Conservation (phyloP, 1,284 basidiomycete genomes). For the Malassezia caprae region DNA sequence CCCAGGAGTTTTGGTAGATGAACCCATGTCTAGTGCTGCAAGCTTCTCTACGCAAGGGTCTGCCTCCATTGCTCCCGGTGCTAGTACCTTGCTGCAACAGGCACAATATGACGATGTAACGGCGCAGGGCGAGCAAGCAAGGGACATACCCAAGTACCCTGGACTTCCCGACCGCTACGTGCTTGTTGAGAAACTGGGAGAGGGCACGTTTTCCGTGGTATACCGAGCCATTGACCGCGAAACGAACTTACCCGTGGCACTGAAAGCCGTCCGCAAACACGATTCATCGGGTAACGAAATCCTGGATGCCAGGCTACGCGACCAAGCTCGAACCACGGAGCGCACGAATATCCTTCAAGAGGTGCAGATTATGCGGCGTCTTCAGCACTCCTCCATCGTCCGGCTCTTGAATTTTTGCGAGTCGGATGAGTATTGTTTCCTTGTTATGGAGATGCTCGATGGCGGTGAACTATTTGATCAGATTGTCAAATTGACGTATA, state of each 20-base stretch:
- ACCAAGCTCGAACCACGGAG: conserved; percentile 51
- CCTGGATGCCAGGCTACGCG: conserved; percentile 39
- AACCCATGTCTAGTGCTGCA: conserved; percentile 1
- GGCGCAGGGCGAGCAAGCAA: conserved; percentile 12
- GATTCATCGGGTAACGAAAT: conserved; percentile 57
- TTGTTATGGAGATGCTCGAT: conserved; percentile 68
- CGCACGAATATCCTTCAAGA: conserved; percentile 98
- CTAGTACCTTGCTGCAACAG: background rate
- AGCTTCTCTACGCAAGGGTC: conserved; percentile 8
- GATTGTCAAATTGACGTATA: conserved; percentile 98
- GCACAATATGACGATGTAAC: background rate
- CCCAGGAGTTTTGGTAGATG: background rate
- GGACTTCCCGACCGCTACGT: conserved; percentile 30
- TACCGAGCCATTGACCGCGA: conserved; percentile 78
- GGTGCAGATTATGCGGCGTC: conserved; percentile 98
- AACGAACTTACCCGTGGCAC: conserved; percentile 74
- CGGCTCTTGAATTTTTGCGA: conserved; percentile 54
- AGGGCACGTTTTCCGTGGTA: conserved; percentile 93
- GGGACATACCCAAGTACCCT: background rate
- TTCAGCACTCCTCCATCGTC: conserved; percentile 81
- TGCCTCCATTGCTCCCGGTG: conserved; percentile 5
- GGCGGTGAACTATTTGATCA: conserved; percentile 99
- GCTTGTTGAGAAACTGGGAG: conserved; percentile 40
- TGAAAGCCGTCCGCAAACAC: conserved; percentile 95
- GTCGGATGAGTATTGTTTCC: conserved; percentile 83